Base-by-base conservation (phyloP, 495 filamentous ascomycete genomes). In the Penicillium lagena region DNA sequence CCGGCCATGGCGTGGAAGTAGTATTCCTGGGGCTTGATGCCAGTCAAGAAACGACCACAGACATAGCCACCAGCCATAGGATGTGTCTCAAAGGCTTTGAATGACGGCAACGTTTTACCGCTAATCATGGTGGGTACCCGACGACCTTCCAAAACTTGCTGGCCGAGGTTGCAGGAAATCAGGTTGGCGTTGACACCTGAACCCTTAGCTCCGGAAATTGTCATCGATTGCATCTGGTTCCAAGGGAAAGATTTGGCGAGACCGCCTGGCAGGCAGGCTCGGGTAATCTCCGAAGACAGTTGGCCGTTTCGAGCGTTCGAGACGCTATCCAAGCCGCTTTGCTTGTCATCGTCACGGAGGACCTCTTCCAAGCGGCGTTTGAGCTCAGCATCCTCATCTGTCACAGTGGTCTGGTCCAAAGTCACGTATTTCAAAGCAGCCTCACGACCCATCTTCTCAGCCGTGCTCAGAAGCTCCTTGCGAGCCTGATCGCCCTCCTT, bases 1-100 rank as follows among this genome's bases (percentile, higher is more conserved):
- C 94, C 94, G 54, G 91, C 91, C 94, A 99, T 99, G 59, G 91
- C 87, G 79, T 99, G 94, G 78, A 99, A 99, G 67, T 88, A 99
- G 64, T 94, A 97, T 62, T 97, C 94, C 61, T 99, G 94, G 22
- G 94, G 94, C 45, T 91, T 82, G 45, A 99, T 87, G 43, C 94
- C 94, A 12, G 94, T 97, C 78, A 99, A 87, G 78, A 97, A 99
- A 60, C 94, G 90, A 63, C 95, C 83, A 29, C 84, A 84, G 42
- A 99, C 84, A 62, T 96, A 99, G 28, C 94, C 94, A 50, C 93
- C 94, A 29, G 94, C 93, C 56, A 93, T 76, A 5, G 95, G 78
- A 50, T 86, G 81, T 2, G 89, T 89, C 42, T 97, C 94, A 53
- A 82, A 96, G 6, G 93, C 87, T 51, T 79, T 83, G 72, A 96